Evolutionary conservation across 2,329 filamentous ascomycete species (phyloP).

Genomic region (Pestalotiopsis sp.): DNA sequence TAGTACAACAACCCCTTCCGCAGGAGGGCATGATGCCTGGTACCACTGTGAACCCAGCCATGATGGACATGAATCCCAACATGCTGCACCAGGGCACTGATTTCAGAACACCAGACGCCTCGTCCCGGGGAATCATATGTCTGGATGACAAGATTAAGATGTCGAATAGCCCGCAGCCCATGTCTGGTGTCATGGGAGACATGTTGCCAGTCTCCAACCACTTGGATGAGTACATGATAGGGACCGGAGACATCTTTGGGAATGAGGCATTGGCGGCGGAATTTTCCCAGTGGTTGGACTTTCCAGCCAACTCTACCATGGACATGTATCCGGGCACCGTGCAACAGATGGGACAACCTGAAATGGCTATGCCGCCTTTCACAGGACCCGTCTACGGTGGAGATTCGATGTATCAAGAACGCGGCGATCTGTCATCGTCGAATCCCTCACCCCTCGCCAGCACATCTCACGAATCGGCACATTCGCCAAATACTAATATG

Average conservation of each 20-base stretch:
- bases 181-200: too few species aligned
- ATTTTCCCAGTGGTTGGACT: constrained; percentile 39
- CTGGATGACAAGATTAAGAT: too few species aligned
- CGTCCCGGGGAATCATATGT: too few species aligned
- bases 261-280: constrained; percentile 38
- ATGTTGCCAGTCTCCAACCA: too few species aligned
- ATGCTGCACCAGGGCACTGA: constrained; percentile 27
- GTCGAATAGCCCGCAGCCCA: too few species aligned
- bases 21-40: constrained; percentile 20
- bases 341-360: constrained; percentile 31
- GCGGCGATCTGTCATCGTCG: constrained; percentile 41
- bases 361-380: constrained; percentile 39
- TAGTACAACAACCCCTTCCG: constrained; percentile 18
- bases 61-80: constrained; percentile 39
- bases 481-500: constrained; percentile 51
- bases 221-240: constrained; percentile 44
- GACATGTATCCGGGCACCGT: constrained; percentile 41
- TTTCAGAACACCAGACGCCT: constrained; percentile 20
- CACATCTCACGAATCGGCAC: constrained; percentile 45
- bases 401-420: constrained; percentile 17
- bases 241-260: constrained; percentile 21
- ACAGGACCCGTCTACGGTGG: constrained; percentile 19
- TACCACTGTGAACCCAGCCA: constrained; percentile 33
- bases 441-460: constrained; percentile 42
- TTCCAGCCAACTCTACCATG: constrained; percentile 38